These are phyloP conservation scores for Clitocybe nebularis DNA, from an alignment of 1,284 basidiomycete species.

Conservation along the genomic window DNA sequence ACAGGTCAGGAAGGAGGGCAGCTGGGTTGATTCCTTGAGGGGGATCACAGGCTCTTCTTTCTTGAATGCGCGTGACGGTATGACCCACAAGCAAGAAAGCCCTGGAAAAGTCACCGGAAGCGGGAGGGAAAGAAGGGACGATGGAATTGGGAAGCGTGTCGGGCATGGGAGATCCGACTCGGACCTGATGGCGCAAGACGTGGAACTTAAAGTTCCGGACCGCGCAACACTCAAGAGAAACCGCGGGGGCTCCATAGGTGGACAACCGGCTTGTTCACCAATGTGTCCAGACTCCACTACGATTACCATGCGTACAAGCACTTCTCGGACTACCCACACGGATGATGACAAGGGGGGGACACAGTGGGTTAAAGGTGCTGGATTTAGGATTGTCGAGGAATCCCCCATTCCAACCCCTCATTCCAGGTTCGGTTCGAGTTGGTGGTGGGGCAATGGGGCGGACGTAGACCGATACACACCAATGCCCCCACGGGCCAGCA, in stretches of 20 bases:
- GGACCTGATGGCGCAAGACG: conserved; percentile 15
- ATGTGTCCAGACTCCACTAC: not conserved
- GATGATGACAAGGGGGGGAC: conserved; percentile 9
- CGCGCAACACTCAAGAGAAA: conserved; percentile 1
- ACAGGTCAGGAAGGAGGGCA: conserved; percentile 27
- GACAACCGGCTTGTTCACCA: not conserved
- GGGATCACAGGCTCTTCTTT: conserved; percentile 20
- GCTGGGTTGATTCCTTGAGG: conserved; percentile 27
- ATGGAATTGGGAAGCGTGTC: not conserved
- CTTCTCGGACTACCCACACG: conserved; percentile 7
- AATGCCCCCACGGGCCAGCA: conserved; percentile 11
- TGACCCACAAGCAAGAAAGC: not conserved
- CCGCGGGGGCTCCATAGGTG: not conserved
- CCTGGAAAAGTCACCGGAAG: not conserved
- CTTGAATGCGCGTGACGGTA: not conserved
- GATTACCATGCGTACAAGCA: conserved; percentile 7
- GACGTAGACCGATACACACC: conserved; percentile 16
- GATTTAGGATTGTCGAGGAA: conserved; percentile 27
- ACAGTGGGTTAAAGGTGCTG: conserved; percentile 20
- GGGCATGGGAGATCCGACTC: conserved; percentile 20
- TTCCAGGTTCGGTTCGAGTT: conserved; percentile 6
- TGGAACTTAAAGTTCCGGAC: conserved; percentile 6
- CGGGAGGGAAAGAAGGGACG: not conserved
- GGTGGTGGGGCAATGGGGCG: conserved; percentile 8
- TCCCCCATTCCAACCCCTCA: conserved; percentile 18